Conservation (phyloP, 768 basidiomycete species). For the Pleurotus sapidus region DNA sequence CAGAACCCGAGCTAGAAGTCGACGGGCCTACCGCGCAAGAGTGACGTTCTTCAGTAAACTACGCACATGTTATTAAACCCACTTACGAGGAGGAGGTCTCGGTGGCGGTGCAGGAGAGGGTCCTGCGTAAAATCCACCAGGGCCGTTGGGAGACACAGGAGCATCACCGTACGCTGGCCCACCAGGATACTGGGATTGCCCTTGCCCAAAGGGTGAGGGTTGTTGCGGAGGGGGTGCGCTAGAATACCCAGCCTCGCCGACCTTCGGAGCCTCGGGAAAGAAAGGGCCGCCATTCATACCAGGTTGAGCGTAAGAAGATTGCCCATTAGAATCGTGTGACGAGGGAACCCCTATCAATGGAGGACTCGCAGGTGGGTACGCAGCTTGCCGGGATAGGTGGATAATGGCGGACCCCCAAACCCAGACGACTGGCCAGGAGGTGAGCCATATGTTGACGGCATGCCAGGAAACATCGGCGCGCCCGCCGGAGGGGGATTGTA, state of each 20-base stretch:
- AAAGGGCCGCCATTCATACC: slow-evolving; percentile 2
- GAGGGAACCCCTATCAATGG: neutral
- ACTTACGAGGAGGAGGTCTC: slow-evolving; percentile 17
- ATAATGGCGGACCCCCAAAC: neutral
- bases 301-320: neutral
- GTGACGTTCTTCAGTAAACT: too few species aligned
- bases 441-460: slow-evolving; percentile 1
- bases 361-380: neutral
- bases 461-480: neutral
- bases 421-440: neutral
- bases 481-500: slow-evolving; percentile 13
- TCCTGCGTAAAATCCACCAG: too few species aligned
- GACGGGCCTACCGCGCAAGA: too few species aligned
- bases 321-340: neutral
- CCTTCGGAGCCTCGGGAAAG: slow-evolving; percentile 9
- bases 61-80: too few species aligned
- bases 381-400: neutral
- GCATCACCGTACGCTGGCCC: too few species aligned
- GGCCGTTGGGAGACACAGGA: too few species aligned
- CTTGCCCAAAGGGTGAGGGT: neutral
- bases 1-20: slow-evolving; percentile 17
- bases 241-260: slow-evolving; percentile 8
- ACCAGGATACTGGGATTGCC: neutral
- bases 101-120: slow-evolving; percentile 8
- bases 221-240: slow-evolving; percentile 11